Evolutionary conservation across 257 asterid species (phyloP).

Genomic region (Galeopsis tetrahit): DNA sequence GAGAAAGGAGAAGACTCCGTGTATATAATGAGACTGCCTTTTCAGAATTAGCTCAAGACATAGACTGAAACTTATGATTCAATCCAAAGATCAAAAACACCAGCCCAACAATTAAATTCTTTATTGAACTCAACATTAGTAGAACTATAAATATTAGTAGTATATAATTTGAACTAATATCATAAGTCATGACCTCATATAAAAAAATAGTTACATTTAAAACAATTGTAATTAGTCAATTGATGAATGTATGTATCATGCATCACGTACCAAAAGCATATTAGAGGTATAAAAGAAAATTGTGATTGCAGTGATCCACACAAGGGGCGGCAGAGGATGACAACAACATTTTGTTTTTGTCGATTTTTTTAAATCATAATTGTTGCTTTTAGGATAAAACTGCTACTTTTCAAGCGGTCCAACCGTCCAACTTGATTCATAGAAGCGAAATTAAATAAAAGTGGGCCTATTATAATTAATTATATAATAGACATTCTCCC

Average conservation of each 20-base stretch:
- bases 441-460: conserved; percentile 3
- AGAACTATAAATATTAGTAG: too few species aligned
- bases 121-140: too few species aligned
- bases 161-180: too few species aligned
- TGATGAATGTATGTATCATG: background rate
- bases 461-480: conserved; percentile 1
- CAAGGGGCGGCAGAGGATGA: conserved; percentile 53
- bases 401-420: background rate
- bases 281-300: conserved; percentile 8
- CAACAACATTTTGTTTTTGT: conserved; percentile 38
- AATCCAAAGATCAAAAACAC: too few species aligned
- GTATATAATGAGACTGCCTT: too few species aligned
- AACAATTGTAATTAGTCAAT: background rate
- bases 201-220: background rate
- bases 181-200: too few species aligned
- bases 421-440: background rate
- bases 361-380: conserved; percentile 36
- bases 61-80: too few species aligned
- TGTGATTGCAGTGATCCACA: conserved; percentile 37
- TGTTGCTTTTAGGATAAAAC: conserved; percentile 33
- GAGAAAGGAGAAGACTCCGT: too few species aligned
- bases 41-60: too few species aligned
- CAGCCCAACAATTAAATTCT: too few species aligned
- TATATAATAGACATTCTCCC: conserved; percentile 33
- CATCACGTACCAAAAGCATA: conserved; percentile 17